Evolutionary conservation across 139 green algal species (phyloP), one percentile per base, ranked within the genome.

Genomic region (Marvania coccoides): DNA sequence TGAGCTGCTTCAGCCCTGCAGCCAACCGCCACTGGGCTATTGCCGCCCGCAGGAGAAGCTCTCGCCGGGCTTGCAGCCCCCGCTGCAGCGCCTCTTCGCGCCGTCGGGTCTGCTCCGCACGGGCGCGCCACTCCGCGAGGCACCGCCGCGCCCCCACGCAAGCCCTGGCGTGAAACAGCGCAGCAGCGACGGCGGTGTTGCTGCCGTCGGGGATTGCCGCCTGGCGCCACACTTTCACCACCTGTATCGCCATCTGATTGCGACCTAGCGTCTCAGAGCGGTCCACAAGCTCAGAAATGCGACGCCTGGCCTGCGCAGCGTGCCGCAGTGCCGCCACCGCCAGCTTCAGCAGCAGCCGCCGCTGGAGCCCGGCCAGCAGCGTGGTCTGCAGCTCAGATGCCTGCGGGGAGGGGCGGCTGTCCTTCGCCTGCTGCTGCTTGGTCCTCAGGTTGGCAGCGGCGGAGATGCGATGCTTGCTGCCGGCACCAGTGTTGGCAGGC

Each of bases 381-480:
- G 58, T 28, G 26, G 58, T 40, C 37, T 74, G 67, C 30, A 74
- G 57, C 48, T 67, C 57, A 1, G 67, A 74, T 15, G 67, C 13
- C 48, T 62, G 55, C 1, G 12, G 15, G 5, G 56, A 58, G 12
- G 58, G 33, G 7, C 14, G 39, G 5, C 12, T 45, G 12, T 63
- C 51, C 64, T 71, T 51, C 40, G 39, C 37, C 57, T 68, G 14
- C 57, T 61, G 57, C 38, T 67, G n/a, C 40, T 6, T n/a, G n/a
- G n/a, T n/a, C n/a, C n/a, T n/a, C n/a, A n/a, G n/a, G n/a, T n/a
- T n/a, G n/a, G n/a, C n/a, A n/a, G n/a, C n/a, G n/a, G n/a, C n/a
- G n/a, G n/a, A n/a, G n/a, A n/a, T n/a, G 6, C 37, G 47, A 55
- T 74, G 67, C 67, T 68, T 74, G 67, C 67, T 74, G 37, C 24